phyloP scores from a whole-genome alignment of 805 yeast species.

The Metschnikowia picachoensis region DNA sequence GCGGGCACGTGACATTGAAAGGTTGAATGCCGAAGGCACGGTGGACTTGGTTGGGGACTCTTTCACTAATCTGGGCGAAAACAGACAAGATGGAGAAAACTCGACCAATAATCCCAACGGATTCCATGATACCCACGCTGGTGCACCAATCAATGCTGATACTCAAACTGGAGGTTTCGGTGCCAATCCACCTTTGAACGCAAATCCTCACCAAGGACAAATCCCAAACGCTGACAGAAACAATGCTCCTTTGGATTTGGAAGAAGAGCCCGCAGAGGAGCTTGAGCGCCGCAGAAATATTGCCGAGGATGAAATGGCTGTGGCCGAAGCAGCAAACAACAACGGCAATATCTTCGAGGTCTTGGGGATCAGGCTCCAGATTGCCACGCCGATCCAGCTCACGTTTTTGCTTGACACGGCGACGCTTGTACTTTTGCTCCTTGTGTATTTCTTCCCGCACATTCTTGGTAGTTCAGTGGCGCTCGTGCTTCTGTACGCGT shows the following conservation, averaged over 20 bases:
- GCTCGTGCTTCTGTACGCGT: background rate
- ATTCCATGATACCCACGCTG: no score
- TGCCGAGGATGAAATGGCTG: constrained; percentile 16
- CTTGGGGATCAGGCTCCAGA: constrained; percentile 33
- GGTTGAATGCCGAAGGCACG: no score
- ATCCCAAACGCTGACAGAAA: no score
- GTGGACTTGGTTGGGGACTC: no score
- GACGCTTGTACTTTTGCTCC: constrained; percentile 35
- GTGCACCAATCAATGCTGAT: no score
- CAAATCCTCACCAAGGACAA: background rate
- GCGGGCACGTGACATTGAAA: no score
- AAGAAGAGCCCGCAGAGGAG: constrained; percentile 16
- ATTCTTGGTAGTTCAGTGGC: constrained; percentile 34
- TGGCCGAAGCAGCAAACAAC: constrained; percentile 14
- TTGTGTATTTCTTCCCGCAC: constrained; percentile 47
- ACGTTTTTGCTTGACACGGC: constrained; percentile 30
- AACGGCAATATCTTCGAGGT: constrained; percentile 30
- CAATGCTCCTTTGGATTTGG: constrained; percentile 1
- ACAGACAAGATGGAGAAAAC: no score
- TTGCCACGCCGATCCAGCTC: constrained; percentile 34
- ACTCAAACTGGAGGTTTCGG: no score
- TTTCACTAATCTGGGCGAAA: no score
- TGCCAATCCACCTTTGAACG: background rate
- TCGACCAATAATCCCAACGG: no score
- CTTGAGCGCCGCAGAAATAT: constrained; percentile 12